Evolutionary conservation across 148 eudicot genomes (phyloP).

Genomic region (Cornus florida): DNA sequence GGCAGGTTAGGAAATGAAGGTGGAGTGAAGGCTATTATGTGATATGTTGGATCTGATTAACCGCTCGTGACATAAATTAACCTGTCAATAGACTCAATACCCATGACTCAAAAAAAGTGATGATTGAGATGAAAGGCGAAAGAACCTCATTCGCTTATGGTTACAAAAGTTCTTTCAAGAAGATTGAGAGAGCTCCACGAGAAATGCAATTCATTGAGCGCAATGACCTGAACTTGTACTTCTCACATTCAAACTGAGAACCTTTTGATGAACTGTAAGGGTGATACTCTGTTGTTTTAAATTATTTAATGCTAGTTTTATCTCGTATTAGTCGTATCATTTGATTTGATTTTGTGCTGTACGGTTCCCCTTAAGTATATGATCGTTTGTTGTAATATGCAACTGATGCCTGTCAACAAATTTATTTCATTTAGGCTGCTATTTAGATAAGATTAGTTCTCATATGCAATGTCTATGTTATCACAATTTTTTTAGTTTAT

Average conservation of each 20-base stretch:
- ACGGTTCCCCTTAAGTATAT: no score
- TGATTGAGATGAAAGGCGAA: not conserved
- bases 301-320: not conserved
- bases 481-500: no score
- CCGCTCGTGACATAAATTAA: not conserved
- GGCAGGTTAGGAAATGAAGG: not conserved
- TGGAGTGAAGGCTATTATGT: not conserved
- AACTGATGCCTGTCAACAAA: no score
- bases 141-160: not conserved
- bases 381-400: no score
- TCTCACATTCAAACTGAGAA: not conserved
- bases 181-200: not conserved
- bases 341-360: not conserved
- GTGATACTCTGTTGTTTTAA: not conserved
- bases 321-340: not conserved
- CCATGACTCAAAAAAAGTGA: not conserved
- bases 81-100: not conserved
- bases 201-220: not conserved
- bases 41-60: not conserved
- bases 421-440: no score
- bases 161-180: not conserved
- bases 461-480: no score
- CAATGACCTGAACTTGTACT: not conserved
- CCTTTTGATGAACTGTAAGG: not conserved
- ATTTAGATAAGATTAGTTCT: no score